These are phyloP conservation scores for Stentor roeselii DNA, from an alignment of 73 alveolate genomes.

Conservation along the genomic window DNA sequence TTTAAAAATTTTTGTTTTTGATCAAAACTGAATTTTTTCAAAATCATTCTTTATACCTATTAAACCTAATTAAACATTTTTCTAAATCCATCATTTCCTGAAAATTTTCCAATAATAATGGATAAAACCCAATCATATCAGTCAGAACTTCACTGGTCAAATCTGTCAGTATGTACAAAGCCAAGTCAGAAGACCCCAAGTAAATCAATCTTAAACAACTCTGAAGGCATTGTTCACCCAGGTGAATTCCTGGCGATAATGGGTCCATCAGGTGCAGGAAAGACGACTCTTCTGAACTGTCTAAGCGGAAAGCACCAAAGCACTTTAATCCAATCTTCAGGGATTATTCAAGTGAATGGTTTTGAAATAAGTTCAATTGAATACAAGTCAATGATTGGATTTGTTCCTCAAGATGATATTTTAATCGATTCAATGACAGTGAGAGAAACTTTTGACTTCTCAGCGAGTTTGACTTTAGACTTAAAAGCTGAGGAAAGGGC, in stretches of 20 bases:
- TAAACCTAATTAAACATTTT: no score
- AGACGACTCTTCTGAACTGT: neutral
- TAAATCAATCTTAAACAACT: neutral
- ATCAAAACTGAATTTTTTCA: no score
- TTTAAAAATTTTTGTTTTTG: no score
- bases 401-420: slow-evolving; percentile 60
- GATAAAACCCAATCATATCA: no score
- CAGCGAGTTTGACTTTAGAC: slow-evolving; percentile 37
- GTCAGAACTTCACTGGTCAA: neutral
- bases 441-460: slow-evolving; percentile 49
- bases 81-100: no score
- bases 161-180: neutral
- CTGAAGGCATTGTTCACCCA: neutral
- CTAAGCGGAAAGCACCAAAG: neutral
- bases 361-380: neutral
- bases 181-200: neutral
- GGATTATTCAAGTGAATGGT: neutral
- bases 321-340: neutral
- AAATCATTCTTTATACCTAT: no score
- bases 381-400: neutral
- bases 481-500: neutral
- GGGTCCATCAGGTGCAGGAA: slow-evolving; percentile 8
- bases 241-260: slow-evolving; percentile 1
- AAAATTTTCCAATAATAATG: no score
- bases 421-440: slow-evolving; percentile 36